These are phyloP conservation scores for Beverwykella pulmonaria DNA, from an alignment of 495 filamentous ascomycete species.

Conservation along the genomic window DNA sequence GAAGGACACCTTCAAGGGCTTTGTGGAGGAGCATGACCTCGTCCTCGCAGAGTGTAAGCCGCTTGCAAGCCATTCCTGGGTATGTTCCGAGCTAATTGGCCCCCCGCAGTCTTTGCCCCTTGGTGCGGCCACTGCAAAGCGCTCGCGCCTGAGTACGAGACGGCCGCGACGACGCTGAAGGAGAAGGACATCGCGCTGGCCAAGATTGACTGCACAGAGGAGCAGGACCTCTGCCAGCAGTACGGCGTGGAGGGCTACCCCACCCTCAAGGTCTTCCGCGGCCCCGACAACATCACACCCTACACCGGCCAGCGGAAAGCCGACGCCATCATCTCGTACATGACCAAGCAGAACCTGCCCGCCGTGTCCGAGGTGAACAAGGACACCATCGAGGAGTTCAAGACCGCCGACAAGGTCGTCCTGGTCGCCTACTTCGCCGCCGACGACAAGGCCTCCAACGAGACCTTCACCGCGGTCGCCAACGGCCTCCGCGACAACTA, in stretches of 20 bases:
- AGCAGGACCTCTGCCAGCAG: conserved; percentile 84
- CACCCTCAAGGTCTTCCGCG: conserved; percentile 98
- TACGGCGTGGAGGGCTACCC: conserved; percentile 96
- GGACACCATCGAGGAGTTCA: conserved; percentile 89
- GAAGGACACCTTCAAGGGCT: conserved; percentile 81
- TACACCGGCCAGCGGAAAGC: conserved; percentile 91
- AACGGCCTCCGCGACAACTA: conserved; percentile 85
- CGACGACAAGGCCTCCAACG: conserved; percentile 82
- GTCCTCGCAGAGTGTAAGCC: conserved; percentile 73
- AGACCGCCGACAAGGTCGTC: conserved; percentile 96
- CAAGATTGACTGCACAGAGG: conserved; percentile 96
- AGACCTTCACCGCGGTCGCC: conserved; percentile 77
- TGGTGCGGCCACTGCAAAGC: conserved; percentile 85
- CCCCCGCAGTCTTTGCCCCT: conserved; percentile 63
- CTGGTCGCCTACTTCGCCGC: conserved; percentile 83
- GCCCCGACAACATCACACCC: conserved; percentile 75
- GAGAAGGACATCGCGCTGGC: conserved; percentile 89
- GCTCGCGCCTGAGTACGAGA: conserved; percentile 81
- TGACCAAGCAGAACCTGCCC: conserved; percentile 97
- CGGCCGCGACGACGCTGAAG: conserved; percentile 91
- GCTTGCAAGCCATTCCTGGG: background rate
- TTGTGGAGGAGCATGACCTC: conserved; percentile 81
- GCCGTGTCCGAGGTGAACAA: conserved; percentile 80
- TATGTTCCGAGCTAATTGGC: conserved; percentile 19
- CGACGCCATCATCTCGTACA: conserved; percentile 92